A percentile compares a stretch with the other conserved stretches of the same genome.
Evolutionary conservation across 306 rosid genomes (phyloP).

Genomic region (Begonia fuchsioides): DNA sequence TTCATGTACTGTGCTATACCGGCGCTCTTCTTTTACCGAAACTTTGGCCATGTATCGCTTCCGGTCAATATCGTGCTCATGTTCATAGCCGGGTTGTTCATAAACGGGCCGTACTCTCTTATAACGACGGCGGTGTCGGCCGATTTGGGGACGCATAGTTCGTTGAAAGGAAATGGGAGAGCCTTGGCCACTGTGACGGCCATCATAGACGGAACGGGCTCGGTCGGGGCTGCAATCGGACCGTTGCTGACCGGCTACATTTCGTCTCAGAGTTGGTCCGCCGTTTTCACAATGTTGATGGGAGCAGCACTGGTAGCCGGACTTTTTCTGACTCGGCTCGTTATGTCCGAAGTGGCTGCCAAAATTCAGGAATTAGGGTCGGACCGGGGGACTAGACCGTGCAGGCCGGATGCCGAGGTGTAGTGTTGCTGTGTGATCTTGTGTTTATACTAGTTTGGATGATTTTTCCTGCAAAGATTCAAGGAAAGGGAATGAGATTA

Average conservation of each 20-base stretch:
- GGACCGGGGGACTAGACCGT: slow-evolving; percentile 4
- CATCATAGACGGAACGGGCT: slow-evolving; percentile 83
- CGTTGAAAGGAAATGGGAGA: slow-evolving; percentile 57
- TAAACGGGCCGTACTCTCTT: slow-evolving; percentile 83
- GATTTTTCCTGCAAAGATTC: too few relatives aligned
- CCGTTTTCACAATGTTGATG: slow-evolving; percentile 81
- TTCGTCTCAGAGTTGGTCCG: slow-evolving; percentile 61
- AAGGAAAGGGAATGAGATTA: too few relatives aligned
- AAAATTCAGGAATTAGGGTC: slow-evolving; percentile 56
- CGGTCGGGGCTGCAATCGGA: slow-evolving; percentile 89
- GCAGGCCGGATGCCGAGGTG: too few relatives aligned
- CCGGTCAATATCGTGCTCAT: slow-evolving; percentile 33
- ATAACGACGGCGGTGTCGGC: slow-evolving; percentile 86
- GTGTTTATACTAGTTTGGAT: too few relatives aligned
- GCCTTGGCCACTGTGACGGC: slow-evolving; percentile 88
- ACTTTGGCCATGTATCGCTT: slow-evolving; percentile 60
- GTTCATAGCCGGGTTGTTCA: slow-evolving; percentile 77
- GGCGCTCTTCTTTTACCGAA: slow-evolving; percentile 62
- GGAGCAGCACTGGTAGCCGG: slow-evolving; percentile 75
- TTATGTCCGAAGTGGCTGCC: slow-evolving; percentile 46
- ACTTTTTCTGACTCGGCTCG: slow-evolving; percentile 60
- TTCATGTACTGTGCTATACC: slow-evolving; percentile 94
- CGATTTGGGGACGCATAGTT: slow-evolving; percentile 81
- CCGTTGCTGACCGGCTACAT: slow-evolving; percentile 80
- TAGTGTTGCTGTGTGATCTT: too few relatives aligned